Percentiles rank a stretch among this genome's conserved stretches.
These are phyloP conservation scores for Candida rishiriensis DNA, from an alignment of 805 yeast genomes.

Conservation along the genomic window DNA sequence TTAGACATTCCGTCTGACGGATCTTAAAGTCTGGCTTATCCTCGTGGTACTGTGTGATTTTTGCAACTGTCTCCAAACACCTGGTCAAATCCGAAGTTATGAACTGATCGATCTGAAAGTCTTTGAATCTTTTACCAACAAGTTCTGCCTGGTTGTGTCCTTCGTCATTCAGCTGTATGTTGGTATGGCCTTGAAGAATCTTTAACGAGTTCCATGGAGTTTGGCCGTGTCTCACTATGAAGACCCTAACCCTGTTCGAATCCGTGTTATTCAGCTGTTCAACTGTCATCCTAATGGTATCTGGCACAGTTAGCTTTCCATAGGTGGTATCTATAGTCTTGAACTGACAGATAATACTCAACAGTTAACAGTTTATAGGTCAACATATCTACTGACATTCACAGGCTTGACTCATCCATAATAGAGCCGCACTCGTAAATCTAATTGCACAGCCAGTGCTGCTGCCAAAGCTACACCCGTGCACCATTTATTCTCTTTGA, in stretches of 20 bases:
- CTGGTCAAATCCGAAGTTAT: constrained; percentile 52
- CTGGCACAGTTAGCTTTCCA: not conserved
- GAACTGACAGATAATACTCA: too few relatives aligned
- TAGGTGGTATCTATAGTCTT: not conserved
- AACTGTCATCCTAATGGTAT: constrained; percentile 13
- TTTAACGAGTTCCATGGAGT: constrained; percentile 67
- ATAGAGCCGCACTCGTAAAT: too few relatives aligned
- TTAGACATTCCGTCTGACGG: constrained; percentile 37
- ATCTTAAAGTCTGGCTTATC: constrained; percentile 18
- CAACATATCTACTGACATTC: too few relatives aligned
- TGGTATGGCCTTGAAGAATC: constrained; percentile 75
- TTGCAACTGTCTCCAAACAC: constrained; percentile 54
- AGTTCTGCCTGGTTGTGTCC: constrained; percentile 59
- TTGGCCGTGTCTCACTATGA: constrained; percentile 79
- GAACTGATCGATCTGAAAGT: constrained; percentile 40
- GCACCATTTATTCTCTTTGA: too few relatives aligned
- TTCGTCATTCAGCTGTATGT: constrained; percentile 55
- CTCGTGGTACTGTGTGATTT: constrained; percentile 32
- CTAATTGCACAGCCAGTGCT: too few relatives aligned
- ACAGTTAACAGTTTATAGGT: too few relatives aligned
- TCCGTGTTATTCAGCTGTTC: constrained; percentile 17
- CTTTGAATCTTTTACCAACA: constrained; percentile 43
- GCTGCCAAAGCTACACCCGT: too few relatives aligned
- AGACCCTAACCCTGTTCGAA: constrained; percentile 31
- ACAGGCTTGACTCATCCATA: too few relatives aligned